These are phyloP conservation scores for Triticum dicoccoides DNA, from an alignment of 176 grass and related monocot species.

Conservation along the genomic window DNA sequence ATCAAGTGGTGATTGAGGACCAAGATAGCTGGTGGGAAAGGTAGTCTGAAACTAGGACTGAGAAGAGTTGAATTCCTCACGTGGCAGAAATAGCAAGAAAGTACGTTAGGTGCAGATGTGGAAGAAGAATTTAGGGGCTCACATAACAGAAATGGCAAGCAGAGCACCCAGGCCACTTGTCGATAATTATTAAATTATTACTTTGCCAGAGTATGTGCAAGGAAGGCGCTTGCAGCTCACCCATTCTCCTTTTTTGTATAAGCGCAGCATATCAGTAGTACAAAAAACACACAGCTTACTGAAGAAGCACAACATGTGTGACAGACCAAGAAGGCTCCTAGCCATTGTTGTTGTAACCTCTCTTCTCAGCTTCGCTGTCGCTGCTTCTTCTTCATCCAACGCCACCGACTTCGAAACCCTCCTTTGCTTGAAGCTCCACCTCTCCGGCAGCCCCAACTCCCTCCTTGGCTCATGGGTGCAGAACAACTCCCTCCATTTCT, in stretches of 20 bases:
- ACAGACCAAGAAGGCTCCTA: neutral
- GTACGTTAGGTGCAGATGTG: neutral
- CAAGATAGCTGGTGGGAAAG: neutral
- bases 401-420: slow-evolving; percentile 5
- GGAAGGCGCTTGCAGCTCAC: neutral
- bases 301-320: neutral
- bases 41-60: neutral
- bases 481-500: slow-evolving; percentile 14
- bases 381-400: neutral
- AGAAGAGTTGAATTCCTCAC: too few relatives aligned
- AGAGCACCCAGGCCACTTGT: neutral
- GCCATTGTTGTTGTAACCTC: neutral
- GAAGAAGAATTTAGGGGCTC: neutral
- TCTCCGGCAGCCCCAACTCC: neutral
- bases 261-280: neutral
- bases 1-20: neutral
- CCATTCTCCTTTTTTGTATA: neutral
- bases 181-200: too few relatives aligned
- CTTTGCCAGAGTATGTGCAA: neutral
- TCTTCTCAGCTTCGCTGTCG: neutral
- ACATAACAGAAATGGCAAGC: too few relatives aligned
- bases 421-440: slow-evolving; percentile 33
- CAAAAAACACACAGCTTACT: neutral
- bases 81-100: too few relatives aligned
- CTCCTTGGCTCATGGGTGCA: slow-evolving; percentile 2